Evolutionary conservation across 1,284 basidiomycete genomes (phyloP).

Genomic region (Sanguinoderma infundibulare): DNA sequence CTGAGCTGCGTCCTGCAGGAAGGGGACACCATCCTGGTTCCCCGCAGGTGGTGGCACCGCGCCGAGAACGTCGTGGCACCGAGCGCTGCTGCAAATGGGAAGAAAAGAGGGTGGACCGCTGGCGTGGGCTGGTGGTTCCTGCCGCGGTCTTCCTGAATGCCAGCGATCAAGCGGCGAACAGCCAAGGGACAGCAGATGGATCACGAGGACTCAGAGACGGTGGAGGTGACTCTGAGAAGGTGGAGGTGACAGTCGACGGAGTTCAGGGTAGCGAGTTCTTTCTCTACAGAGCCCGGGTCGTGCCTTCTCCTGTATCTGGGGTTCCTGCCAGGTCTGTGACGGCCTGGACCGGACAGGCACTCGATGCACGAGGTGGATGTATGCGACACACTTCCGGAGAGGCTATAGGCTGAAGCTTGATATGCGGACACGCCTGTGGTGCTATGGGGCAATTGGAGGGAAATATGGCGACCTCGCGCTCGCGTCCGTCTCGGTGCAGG

Average conservation of each 20-base stretch:
- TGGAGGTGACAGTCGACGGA: neutral
- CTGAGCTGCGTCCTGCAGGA: constrained; percentile 30
- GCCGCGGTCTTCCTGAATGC: constrained; percentile 13
- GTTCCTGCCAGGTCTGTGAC: neutral
- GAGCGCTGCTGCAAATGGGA: neutral
- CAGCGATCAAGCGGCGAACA: neutral
- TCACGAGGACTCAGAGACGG: neutral
- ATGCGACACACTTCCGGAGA: constrained; percentile 1
- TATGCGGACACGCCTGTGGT: neutral
- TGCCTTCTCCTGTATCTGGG: constrained; percentile 7
- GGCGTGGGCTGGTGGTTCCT: constrained; percentile 36
- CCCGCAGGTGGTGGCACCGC: constrained; percentile 34
- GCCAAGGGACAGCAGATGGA: neutral
- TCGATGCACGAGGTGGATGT: constrained; percentile 6
- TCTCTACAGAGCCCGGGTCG: neutral
- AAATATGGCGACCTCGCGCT: neutral
- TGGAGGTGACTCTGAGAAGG: neutral
- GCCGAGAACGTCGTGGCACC: constrained; percentile 29
- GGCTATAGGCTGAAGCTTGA: constrained; percentile 19
- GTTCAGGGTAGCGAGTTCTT: neutral
- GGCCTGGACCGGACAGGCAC: constrained; percentile 7
- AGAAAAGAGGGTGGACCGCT: constrained; percentile 28
- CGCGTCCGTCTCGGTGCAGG: neutral
- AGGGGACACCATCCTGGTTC: constrained; percentile 33
- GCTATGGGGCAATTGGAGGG: neutral